A percentile compares a stretch with the other conserved stretches of the same genome.
phyloP scores from a whole-genome alignment of 2,329 filamentous ascomycete genomes.

The Trichoderma sp. region DNA sequence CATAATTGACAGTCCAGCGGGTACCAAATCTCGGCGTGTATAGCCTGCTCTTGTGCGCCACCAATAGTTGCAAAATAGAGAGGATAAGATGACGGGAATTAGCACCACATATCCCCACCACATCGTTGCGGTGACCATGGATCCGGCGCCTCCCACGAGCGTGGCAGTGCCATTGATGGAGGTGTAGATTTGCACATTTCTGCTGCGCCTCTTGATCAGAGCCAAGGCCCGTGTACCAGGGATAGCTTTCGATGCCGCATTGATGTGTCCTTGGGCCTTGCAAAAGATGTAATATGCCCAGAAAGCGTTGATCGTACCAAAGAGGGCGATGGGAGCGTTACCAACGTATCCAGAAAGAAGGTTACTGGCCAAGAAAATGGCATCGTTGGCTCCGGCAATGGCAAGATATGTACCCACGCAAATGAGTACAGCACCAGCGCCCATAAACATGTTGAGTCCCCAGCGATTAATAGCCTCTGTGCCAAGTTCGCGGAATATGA shows the following conservation, averaged over 20 bases:
- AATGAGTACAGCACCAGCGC: constrained; percentile 51
- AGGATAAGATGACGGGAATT: constrained; percentile 50
- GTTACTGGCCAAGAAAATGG: constrained; percentile 50
- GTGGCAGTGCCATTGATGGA: constrained; percentile 47
- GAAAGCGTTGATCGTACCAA: constrained; percentile 48
- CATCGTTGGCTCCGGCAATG: constrained; percentile 48
- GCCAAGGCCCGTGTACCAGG: constrained; percentile 30
- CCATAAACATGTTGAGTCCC: constrained; percentile 53
- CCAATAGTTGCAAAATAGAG: constrained; percentile 50
- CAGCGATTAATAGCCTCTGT: constrained; percentile 53
- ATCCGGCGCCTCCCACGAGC: constrained; percentile 50
- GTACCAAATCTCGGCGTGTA: constrained; percentile 20
- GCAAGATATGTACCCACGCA: constrained; percentile 55
- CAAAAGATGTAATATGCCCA: constrained; percentile 49
- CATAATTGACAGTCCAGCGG: neutral
- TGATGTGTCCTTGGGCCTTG: constrained; percentile 43
- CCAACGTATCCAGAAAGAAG: constrained; percentile 57
- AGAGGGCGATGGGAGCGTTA: constrained; percentile 51
- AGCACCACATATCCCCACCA: constrained; percentile 58
- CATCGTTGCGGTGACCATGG: constrained; percentile 49
- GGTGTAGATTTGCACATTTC: constrained; percentile 47
- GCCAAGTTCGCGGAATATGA: constrained; percentile 51
- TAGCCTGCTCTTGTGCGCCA: constrained; percentile 52
- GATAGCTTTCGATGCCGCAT: constrained; percentile 30
- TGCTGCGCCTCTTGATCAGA: constrained; percentile 40